These are phyloP conservation scores for Aurantiochytrium sp. DNA, from an alignment of 108 stramenopile genomes.

Conservation along the genomic window DNA sequence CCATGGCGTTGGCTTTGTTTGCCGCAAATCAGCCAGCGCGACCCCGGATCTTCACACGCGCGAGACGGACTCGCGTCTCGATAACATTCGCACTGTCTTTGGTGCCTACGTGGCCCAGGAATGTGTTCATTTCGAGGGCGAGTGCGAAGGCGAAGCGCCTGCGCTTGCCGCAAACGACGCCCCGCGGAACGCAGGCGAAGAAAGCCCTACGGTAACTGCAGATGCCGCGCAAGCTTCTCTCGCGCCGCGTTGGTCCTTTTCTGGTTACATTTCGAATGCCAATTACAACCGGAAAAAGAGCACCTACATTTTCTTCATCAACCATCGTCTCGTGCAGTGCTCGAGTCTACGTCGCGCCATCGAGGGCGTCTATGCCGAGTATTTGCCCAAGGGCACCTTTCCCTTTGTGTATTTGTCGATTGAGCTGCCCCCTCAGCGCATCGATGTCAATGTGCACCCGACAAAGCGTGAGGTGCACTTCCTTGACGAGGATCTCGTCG, in stretches of 20 bases:
- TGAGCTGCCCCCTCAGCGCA: constrained; percentile 66
- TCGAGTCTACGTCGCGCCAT: constrained; percentile 61
- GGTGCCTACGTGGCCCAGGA: constrained; percentile 57
- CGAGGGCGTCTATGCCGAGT: constrained; percentile 69
- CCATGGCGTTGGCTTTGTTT: constrained; percentile 71
- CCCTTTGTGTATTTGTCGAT: constrained; percentile 80
- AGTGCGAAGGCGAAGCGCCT: constrained; percentile 34
- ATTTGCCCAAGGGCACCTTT: constrained; percentile 62
- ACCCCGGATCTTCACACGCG: constrained; percentile 33
- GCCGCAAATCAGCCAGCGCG: constrained; percentile 49
- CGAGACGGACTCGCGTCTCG: constrained; percentile 41
- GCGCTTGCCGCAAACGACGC: not conserved
- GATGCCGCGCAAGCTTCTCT: not conserved
- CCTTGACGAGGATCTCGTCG: constrained; percentile 67
- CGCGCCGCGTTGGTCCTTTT: constrained; percentile 41
- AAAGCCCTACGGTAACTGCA: not conserved
- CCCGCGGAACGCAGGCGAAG: not conserved
- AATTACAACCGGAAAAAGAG: constrained; percentile 53
- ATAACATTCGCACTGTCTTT: constrained; percentile 67
- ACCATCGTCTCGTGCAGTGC: constrained; percentile 77
- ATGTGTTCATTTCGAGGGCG: constrained; percentile 33
- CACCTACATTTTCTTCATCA: constrained; percentile 83
- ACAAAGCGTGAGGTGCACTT: constrained; percentile 92
- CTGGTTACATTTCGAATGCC: constrained; percentile 63
- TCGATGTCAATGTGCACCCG: constrained; percentile 98